These are phyloP conservation scores for Cercospora zeae-maydis DNA, from an alignment of 2,329 filamentous ascomycete species.

Conservation along the genomic window DNA sequence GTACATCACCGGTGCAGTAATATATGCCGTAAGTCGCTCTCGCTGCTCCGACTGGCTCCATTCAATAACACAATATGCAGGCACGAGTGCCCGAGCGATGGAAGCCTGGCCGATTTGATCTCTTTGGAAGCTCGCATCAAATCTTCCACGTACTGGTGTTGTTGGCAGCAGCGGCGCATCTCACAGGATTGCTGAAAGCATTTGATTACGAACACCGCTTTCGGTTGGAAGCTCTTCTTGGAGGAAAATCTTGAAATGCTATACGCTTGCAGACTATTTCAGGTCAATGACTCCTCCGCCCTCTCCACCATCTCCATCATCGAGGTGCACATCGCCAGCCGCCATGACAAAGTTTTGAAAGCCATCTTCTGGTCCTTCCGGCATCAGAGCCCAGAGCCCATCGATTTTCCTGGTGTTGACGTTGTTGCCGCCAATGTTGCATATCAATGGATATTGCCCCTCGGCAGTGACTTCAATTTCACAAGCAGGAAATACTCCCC, in stretches of 20 bases:
- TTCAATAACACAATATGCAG: constrained; percentile 39
- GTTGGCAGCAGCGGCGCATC: constrained; percentile 73
- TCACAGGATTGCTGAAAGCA: constrained; percentile 75
- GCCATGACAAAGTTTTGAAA: constrained; percentile 5
- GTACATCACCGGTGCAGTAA: constrained; percentile 78
- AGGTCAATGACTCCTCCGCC: neutral
- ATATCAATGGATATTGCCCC: constrained; percentile 1
- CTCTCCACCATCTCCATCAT: neutral
- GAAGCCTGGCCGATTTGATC: constrained; percentile 76
- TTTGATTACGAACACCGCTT: constrained; percentile 74
- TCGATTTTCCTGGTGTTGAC: neutral
- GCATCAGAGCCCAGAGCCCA: neutral
- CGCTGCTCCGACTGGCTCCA: neutral
- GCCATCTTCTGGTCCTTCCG: neutral
- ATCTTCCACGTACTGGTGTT: constrained; percentile 92
- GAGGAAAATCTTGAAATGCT: neutral
- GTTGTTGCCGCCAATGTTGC: neutral
- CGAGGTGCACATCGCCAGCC: neutral
- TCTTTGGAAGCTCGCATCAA: constrained; percentile 91
- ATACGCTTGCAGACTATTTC: neutral
- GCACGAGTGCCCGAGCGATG: constrained; percentile 77
- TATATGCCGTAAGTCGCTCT: constrained; percentile 69
- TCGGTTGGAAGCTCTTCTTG: constrained; percentile 6
- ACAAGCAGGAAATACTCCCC: neutral
- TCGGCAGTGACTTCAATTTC: constrained; percentile 2